Percentiles rank a stretch among this genome's conserved stretches.
phyloP scores from a whole-genome alignment of 805 yeast genomes.

The Saturnispora silvae region DNA sequence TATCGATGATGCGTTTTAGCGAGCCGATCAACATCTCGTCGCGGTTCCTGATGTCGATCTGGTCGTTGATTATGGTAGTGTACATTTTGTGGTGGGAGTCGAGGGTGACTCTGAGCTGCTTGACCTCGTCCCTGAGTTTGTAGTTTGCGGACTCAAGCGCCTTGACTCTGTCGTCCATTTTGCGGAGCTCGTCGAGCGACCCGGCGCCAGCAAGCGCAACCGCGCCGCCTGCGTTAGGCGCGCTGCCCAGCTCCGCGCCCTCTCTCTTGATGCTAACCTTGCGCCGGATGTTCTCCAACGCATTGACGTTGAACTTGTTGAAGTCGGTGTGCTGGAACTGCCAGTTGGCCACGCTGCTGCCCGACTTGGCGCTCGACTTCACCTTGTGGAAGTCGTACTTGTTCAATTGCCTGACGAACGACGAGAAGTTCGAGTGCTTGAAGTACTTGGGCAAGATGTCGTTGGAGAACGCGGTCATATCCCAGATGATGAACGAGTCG shows the following conservation, averaged over 20 bases:
- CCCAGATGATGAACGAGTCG: conserved; percentile 77
- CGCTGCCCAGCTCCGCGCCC: conserved; percentile 8
- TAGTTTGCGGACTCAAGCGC: conserved; percentile 22
- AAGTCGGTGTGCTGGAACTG: conserved; percentile 92
- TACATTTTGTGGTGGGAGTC: conserved; percentile 44
- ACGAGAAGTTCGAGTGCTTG: conserved; percentile 89
- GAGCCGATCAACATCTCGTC: conserved; percentile 49
- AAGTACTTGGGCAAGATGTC: conserved; percentile 85
- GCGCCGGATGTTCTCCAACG: conserved; percentile 77
- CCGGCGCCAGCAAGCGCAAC: background rate
- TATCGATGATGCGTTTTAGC: conserved; percentile 38
- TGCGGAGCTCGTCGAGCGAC: background rate
- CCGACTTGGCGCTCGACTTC: conserved; percentile 53
- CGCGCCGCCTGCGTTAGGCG: conserved; percentile 1
- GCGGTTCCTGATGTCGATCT: conserved; percentile 43
- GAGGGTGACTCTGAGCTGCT: conserved; percentile 26
- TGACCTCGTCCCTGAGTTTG: conserved; percentile 25
- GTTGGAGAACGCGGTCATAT: conserved; percentile 83
- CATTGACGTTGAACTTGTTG: conserved; percentile 60
- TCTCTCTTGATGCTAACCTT: conserved; percentile 48
- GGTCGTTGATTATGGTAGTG: conserved; percentile 51
- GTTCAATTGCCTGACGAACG: conserved; percentile 90
- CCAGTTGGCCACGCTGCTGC: conserved; percentile 71
- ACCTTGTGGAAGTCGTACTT: conserved; percentile 97
- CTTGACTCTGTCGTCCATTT: conserved; percentile 18